Evolutionary conservation across 2,329 filamentous ascomycete genomes (phyloP).

Genomic region (Aspergillus brunneoviolaceus): DNA sequence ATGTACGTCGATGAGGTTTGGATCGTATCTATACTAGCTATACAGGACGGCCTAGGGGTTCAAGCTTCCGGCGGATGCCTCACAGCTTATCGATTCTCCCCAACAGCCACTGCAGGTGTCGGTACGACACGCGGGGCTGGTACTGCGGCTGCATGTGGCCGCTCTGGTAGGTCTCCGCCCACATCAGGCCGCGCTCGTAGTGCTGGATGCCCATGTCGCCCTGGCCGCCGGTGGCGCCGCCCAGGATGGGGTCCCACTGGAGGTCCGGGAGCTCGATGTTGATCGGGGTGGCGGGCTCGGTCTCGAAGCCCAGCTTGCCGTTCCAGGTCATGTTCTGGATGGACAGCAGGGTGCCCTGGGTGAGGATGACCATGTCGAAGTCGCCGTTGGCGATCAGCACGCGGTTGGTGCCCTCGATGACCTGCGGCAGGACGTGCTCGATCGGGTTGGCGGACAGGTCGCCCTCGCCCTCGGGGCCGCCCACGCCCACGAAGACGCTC

Average conservation of each 20-base stretch:
- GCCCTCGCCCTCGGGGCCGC: constrained; percentile 33
- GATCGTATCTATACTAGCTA: neutral
- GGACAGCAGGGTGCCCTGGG: constrained; percentile 68
- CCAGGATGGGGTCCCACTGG: constrained; percentile 51
- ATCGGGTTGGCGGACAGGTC: constrained; percentile 53
- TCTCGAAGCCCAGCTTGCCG: constrained; percentile 69
- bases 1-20: no score
- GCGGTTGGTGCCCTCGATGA: constrained; percentile 59
- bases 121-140: constrained; percentile 65
- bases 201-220: constrained; percentile 71
- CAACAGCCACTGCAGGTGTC: constrained; percentile 56
- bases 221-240: constrained; percentile 58
- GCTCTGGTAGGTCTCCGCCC: constrained; percentile 48
- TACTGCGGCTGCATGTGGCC: constrained; percentile 58
- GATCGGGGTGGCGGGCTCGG: constrained; percentile 56
- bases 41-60: no score
- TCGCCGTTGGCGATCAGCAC: constrained; percentile 74
- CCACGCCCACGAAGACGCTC: constrained; percentile 47
- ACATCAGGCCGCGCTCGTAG: constrained; percentile 76
- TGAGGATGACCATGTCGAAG: constrained; percentile 69
- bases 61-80: neutral
- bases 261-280: constrained; percentile 48
- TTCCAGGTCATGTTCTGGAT: constrained; percentile 86
- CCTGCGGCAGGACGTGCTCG: constrained; percentile 49
- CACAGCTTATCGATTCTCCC: constrained; percentile 30